These are phyloP conservation scores for Ophiostoma novo-ulmi DNA, from an alignment of 2,329 filamentous ascomycete genomes.

Conservation along the genomic window DNA sequence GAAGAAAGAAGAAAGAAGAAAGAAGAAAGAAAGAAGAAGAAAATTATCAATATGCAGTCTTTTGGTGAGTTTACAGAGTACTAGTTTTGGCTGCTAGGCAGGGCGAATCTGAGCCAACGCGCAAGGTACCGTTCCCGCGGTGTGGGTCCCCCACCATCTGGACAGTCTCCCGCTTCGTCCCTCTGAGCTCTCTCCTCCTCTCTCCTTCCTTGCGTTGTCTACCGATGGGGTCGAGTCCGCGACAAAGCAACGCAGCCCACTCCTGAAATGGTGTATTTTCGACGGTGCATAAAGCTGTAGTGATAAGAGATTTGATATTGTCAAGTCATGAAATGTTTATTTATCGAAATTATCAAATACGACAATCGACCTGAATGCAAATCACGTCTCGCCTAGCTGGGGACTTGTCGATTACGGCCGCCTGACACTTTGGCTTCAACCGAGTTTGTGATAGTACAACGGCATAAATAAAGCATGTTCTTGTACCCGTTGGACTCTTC, in stretches of 20 bases:
- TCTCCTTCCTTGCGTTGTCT: constrained; percentile 17
- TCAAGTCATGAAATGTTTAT: background rate
- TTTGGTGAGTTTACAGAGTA: too few relatives aligned
- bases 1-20: background rate
- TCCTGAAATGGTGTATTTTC: too few relatives aligned
- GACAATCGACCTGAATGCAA: background rate
- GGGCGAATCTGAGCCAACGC: constrained; percentile 23
- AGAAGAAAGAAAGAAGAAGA: background rate
- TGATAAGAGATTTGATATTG: background rate
- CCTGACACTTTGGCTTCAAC: constrained; percentile 34
- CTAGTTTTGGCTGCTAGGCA: constrained; percentile 13
- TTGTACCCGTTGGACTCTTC: constrained; percentile 62
- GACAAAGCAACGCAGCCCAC: background rate
- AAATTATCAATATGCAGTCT: constrained; percentile 16
- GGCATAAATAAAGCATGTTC: constrained; percentile 40
- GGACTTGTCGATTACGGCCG: background rate
- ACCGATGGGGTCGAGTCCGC: constrained; percentile 14
- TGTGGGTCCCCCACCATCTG: constrained; percentile 29
- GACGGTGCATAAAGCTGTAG: background rate
- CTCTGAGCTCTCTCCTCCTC: constrained; percentile 19
- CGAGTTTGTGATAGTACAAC: background rate
- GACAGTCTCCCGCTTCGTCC: constrained; percentile 21
- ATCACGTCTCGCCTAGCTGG: background rate
- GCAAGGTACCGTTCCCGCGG: constrained; percentile 30
- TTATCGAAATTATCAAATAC: too few relatives aligned